These are phyloP conservation scores for Naganishia vishniacii DNA, from an alignment of 768 basidiomycete genomes.

Conservation along the genomic window DNA sequence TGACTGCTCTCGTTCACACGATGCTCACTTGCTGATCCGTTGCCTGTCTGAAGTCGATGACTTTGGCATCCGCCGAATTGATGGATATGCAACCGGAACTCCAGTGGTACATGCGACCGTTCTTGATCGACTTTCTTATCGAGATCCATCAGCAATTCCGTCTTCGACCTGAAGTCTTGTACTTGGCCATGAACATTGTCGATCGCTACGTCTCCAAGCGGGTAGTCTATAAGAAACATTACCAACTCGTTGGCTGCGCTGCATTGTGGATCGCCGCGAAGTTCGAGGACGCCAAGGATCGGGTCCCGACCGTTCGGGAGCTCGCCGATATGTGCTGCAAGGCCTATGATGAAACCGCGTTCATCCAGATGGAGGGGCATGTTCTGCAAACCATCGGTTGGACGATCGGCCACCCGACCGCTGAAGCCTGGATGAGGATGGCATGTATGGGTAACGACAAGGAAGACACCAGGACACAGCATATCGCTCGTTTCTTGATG, in stretches of 20 bases:
- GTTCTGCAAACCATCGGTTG: constrained; percentile 93
- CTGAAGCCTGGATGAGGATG: constrained; percentile 89
- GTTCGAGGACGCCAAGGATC: constrained; percentile 98
- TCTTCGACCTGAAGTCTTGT: constrained; percentile 94
- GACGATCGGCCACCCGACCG: constrained; percentile 93
- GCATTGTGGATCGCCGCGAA: constrained; percentile 99
- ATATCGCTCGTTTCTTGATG: constrained; percentile 96
- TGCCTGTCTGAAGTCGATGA: constrained; percentile 45
- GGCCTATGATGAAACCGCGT: constrained; percentile 93
- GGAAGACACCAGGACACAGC: constrained; percentile 85
- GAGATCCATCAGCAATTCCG: constrained; percentile 98
- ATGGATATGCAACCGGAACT: constrained; percentile 99
- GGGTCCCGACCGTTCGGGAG: constrained; percentile 90
- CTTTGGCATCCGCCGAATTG: constrained; percentile 84
- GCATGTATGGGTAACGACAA: constrained; percentile 53
- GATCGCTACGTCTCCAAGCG: constrained; percentile 98
- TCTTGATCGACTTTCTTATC: constrained; percentile 96
- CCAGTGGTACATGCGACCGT: constrained; percentile 98
- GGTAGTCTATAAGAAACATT: constrained; percentile 97
- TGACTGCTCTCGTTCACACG: not conserved
- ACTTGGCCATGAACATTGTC: constrained; percentile 96
- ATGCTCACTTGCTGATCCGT: constrained; percentile 7
- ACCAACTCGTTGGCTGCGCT: constrained; percentile 96
- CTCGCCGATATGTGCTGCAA: constrained; percentile 91
- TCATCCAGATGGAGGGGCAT: constrained; percentile 96